A percentile compares a stretch with the other conserved stretches of the same genome.
Conservation (phyloP, 2,329 filamentous ascomycete species). For the Clarireedia hainanense region DNA sequence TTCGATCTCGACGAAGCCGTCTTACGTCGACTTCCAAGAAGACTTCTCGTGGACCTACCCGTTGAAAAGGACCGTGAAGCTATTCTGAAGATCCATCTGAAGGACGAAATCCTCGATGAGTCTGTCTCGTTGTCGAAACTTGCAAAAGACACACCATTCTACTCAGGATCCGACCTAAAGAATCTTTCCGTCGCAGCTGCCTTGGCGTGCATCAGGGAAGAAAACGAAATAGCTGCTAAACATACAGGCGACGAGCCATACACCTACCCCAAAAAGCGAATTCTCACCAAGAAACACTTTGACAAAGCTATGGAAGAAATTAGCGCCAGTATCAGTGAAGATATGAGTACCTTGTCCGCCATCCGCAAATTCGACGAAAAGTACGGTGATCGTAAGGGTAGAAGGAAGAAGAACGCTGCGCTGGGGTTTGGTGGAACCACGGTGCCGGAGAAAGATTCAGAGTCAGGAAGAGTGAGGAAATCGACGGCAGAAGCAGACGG, state of each 20-base stretch:
- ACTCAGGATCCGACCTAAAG: constrained; percentile 78
- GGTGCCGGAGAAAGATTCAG: constrained; percentile 24
- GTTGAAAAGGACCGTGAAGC: constrained; percentile 55
- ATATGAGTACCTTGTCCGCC: constrained; percentile 78
- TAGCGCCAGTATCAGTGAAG: constrained; percentile 83
- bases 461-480: constrained; percentile 28
- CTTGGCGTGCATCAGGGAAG: constrained; percentile 70
- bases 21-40: constrained; percentile 64
- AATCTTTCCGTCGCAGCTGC: constrained; percentile 75
- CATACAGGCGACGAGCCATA: constrained; percentile 34
- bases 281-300: constrained; percentile 65
- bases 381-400: constrained; percentile 73
- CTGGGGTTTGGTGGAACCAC: constrained; percentile 49
- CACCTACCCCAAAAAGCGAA: constrained; percentile 60
- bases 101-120: constrained; percentile 54
- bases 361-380: constrained; percentile 95
- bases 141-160: constrained; percentile 62
- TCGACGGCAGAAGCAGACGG: constrained; percentile 7
- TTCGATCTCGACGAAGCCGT: constrained; percentile 91
- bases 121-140: constrained; percentile 55
- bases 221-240: constrained; percentile 40
- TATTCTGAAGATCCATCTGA: constrained; percentile 65
- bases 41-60: constrained; percentile 67
- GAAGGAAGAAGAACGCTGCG: constrained; percentile 47
- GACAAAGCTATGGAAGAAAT: constrained; percentile 82